These are phyloP conservation scores for Globisporangium yorkense DNA, from an alignment of 352 stramenopile species.

Conservation along the genomic window DNA sequence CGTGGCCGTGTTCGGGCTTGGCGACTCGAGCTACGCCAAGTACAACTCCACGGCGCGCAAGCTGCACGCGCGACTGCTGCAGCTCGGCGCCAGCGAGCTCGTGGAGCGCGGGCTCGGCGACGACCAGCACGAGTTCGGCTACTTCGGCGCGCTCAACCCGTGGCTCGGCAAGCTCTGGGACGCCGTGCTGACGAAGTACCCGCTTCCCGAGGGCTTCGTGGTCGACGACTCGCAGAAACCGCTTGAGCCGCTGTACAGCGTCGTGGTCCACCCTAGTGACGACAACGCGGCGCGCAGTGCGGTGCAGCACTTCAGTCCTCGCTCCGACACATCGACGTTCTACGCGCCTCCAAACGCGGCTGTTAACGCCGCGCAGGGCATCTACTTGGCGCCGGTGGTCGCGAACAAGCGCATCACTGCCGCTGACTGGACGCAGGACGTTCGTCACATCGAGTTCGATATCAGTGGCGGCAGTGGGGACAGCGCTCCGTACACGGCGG, in stretches of 20 bases:
- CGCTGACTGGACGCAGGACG: slow-evolving; percentile 73
- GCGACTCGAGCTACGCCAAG: slow-evolving; percentile 91
- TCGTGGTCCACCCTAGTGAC: slow-evolving; percentile 19
- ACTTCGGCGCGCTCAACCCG: slow-evolving; percentile 79
- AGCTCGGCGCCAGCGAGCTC: slow-evolving; percentile 78
- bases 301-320: slow-evolving; percentile 19
- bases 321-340: slow-evolving; percentile 36
- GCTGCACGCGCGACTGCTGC: slow-evolving; percentile 77
- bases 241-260: slow-evolving; percentile 40
- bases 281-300: slow-evolving; percentile 1
- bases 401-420: slow-evolving; percentile 65
- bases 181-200: slow-evolving; percentile 38
- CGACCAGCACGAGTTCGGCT: slow-evolving; percentile 84
- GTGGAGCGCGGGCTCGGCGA: slow-evolving; percentile 78
- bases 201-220: slow-evolving; percentile 40
- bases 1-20: slow-evolving; percentile 89
- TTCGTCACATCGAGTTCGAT: slow-evolving; percentile 73
- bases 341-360: slow-evolving; percentile 47
- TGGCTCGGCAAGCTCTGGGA: slow-evolving; percentile 77
- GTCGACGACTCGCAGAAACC: slow-evolving; percentile 64
- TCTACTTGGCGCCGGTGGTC: slow-evolving; percentile 47
- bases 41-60: slow-evolving; percentile 88
- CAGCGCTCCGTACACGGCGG: slow-evolving; percentile 35
- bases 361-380: slow-evolving; percentile 31
- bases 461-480: slow-evolving; percentile 15